A percentile compares a stretch with the other conserved stretches of the same genome.
Conservation (phyloP, 2,329 filamentous ascomycete species). For the Sporothrix pallida region DNA sequence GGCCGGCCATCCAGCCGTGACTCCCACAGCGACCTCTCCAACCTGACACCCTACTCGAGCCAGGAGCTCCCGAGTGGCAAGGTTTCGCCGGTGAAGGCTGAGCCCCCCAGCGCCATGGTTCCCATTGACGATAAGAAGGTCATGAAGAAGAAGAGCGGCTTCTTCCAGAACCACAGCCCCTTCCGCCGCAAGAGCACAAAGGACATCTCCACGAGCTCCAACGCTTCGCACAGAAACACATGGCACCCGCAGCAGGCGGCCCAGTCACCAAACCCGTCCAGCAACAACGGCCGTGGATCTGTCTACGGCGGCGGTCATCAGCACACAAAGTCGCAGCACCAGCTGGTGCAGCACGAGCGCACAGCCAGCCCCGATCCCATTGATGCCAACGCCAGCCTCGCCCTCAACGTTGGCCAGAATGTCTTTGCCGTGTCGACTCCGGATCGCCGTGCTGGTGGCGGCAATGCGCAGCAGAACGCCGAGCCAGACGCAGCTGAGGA, state of each 20-base stretch:
- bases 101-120: slow-evolving; percentile 45
- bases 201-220: slow-evolving; percentile 55
- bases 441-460: slow-evolving; percentile 47
- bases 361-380: slow-evolving; percentile 79
- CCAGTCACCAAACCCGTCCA: slow-evolving; percentile 36
- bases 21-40: slow-evolving; percentile 88
- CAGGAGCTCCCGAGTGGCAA: slow-evolving; percentile 77
- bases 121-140: slow-evolving; percentile 68
- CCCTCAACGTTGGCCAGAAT: slow-evolving; percentile 93
- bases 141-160: slow-evolving; percentile 76
- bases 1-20: slow-evolving; percentile 82
- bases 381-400: slow-evolving; percentile 89
- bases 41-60: slow-evolving; percentile 86
- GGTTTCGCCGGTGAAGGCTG: slow-evolving; percentile 71
- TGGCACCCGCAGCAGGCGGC: slow-evolving; percentile 56
- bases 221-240: slow-evolving; percentile 59
- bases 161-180: slow-evolving; percentile 91
- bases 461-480: slow-evolving; percentile 63
- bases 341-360: slow-evolving; percentile 50
- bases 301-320: slow-evolving; percentile 31
- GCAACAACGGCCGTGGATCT: slow-evolving; percentile 36
- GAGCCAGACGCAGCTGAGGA: slow-evolving; percentile 61
- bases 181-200: slow-evolving; percentile 93
- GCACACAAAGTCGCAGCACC: slow-evolving; percentile 41
- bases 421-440: slow-evolving; percentile 90